Evolutionary conservation across 192 early-diverging fungal species (phyloP).

Genomic region (Rhizophagus sp.): DNA sequence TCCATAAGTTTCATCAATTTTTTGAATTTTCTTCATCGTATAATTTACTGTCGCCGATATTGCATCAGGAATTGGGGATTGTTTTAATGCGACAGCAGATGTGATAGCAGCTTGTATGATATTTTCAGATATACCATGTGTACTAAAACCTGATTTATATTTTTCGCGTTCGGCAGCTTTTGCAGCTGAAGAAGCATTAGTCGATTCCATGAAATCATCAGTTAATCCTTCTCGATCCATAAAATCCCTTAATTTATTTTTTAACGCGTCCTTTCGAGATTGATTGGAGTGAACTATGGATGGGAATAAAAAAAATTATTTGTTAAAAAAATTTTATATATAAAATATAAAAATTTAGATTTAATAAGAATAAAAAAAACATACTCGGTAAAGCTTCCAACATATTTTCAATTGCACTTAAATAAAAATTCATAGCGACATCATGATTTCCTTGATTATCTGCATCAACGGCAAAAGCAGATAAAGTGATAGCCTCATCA

Average conservation of each 20-base stretch:
- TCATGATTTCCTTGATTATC: constrained; percentile 42
- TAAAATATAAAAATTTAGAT: not conserved
- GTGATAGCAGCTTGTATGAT: constrained; percentile 49
- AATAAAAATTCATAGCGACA: constrained; percentile 38
- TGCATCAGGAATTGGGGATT: constrained; percentile 56
- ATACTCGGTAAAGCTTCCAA: constrained; percentile 45
- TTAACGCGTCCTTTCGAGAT: constrained; percentile 2
- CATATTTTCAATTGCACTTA: constrained; percentile 37
- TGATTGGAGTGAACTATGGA: constrained; percentile 13
- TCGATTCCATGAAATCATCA: not conserved
- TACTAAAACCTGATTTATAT: not conserved
- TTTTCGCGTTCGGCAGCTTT: not conserved
- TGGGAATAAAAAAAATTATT: not conserved
- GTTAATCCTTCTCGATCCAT: not conserved
- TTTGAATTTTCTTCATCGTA: constrained; percentile 38
- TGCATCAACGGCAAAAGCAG: constrained; percentile 40
- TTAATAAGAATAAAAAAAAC: not conserved
- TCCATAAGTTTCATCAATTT: constrained; percentile 50
- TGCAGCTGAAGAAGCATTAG: not conserved
- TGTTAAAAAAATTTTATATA: not conserved
- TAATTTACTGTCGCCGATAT: constrained; percentile 39
- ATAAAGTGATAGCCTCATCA: constrained; percentile 38
- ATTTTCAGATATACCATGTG: constrained; percentile 9
- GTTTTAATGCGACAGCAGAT: constrained; percentile 54
- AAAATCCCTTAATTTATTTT: not conserved